A percentile compares a stretch with the other conserved stretches of the same genome.
These are phyloP conservation scores for Trichophyton mentagrophytes DNA, from an alignment of 2,329 filamentous ascomycete species.

Conservation along the genomic window DNA sequence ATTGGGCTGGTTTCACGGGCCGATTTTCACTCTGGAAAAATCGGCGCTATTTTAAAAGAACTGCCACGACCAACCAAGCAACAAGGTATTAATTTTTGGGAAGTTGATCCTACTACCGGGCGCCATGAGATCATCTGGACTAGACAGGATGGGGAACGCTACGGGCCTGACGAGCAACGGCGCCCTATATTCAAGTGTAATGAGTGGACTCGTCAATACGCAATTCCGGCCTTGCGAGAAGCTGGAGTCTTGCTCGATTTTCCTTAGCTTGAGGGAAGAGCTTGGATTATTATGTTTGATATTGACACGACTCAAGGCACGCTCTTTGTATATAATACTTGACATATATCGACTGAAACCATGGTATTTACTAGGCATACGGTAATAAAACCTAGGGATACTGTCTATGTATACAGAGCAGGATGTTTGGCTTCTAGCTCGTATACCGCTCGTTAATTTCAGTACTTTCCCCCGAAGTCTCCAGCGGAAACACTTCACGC, in stretches of 20 bases:
- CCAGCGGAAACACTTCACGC: too few relatives aligned
- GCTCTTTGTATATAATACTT: too few relatives aligned
- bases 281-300: too few relatives aligned
- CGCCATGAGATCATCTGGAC: slow-evolving; percentile 11
- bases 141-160: slow-evolving; percentile 11
- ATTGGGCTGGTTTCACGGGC: slow-evolving; percentile 8
- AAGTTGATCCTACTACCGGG: slow-evolving; percentile 5
- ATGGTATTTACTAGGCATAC: too few relatives aligned
- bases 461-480: too few relatives aligned
- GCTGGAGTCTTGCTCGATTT: slow-evolving; percentile 10
- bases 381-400: too few relatives aligned
- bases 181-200: slow-evolving; percentile 13
- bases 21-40: slow-evolving; percentile 11
- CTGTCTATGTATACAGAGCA: too few relatives aligned
- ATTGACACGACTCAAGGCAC: too few relatives aligned
- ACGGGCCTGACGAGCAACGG: slow-evolving; percentile 10
- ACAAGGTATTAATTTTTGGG: slow-evolving; percentile 13
- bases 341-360: too few relatives aligned
- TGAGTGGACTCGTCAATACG: slow-evolving; percentile 11
- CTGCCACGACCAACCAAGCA: slow-evolving; percentile 11
- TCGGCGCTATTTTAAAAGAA: slow-evolving; percentile 9
- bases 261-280: neutral
- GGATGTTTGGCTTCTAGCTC: neutral
- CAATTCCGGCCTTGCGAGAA: slow-evolving; percentile 12
- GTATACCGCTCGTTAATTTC: too few relatives aligned